Percentiles rank a stretch among this genome's conserved stretches.
Evolutionary conservation across 169 alveolate species (phyloP).

Genomic region (Cryptosporidium bovis): DNA sequence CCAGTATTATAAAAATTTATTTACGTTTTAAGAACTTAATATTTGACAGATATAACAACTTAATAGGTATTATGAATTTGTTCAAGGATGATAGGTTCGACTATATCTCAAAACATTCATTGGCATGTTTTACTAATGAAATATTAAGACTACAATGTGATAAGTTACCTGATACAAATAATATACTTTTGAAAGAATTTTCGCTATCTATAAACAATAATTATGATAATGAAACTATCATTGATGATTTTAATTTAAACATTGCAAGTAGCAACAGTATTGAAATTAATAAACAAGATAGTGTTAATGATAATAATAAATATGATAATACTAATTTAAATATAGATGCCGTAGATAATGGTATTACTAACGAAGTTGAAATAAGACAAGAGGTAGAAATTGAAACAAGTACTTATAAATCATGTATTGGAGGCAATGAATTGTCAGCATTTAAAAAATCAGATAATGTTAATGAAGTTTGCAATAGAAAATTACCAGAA

Average conservation of each 20-base stretch:
- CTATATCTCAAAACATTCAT: conserved; percentile 50
- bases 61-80: conserved; percentile 38
- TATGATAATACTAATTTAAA: neutral
- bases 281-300: neutral
- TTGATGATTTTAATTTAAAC: neutral
- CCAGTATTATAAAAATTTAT: conserved; percentile 33
- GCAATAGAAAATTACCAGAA: too few relatives aligned
- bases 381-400: neutral
- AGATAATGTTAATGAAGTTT: too few relatives aligned
- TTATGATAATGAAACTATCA: neutral
- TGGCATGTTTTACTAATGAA: conserved; percentile 64
- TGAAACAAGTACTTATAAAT: neutral
- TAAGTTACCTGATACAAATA: conserved; percentile 47
- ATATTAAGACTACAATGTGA: conserved; percentile 57
- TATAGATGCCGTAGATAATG: neutral
- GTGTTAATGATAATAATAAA: neutral
- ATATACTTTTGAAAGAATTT: conserved; percentile 53
- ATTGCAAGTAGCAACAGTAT: neutral
- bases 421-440: too few relatives aligned
- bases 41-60: conserved; percentile 22
- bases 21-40: conserved; percentile 39
- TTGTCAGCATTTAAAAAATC: too few relatives aligned
- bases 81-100: conserved; percentile 58
- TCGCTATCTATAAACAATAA: conserved; percentile 27
- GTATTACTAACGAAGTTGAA: neutral